These are phyloP conservation scores for Yamadazyma ubonensis DNA, from an alignment of 805 yeast species.

Conservation along the genomic window DNA sequence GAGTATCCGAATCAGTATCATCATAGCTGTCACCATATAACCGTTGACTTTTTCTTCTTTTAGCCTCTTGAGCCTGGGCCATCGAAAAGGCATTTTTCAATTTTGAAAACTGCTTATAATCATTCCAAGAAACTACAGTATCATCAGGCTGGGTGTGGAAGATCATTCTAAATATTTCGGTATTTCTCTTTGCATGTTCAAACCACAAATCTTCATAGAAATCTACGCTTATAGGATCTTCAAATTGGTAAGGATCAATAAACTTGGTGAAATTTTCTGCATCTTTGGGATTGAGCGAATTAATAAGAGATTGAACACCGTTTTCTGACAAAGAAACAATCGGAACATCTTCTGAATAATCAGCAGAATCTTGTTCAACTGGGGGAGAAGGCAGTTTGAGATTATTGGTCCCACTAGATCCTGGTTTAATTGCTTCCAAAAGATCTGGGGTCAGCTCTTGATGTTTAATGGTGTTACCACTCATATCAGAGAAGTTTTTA, in stretches of 20 bases:
- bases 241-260: slow-evolving; percentile 85
- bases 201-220: slow-evolving; percentile 88
- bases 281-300: slow-evolving; percentile 38
- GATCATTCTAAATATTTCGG: slow-evolving; percentile 74
- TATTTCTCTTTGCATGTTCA: slow-evolving; percentile 78
- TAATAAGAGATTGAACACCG: slow-evolving; percentile 42
- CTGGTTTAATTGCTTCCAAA: too few species aligned
- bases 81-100: slow-evolving; percentile 55
- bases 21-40: slow-evolving; percentile 16
- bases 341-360: slow-evolving; percentile 30
- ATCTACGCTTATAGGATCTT: slow-evolving; percentile 79
- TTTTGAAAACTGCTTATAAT: slow-evolving; percentile 70
- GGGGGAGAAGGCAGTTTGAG: slow-evolving; percentile 5
- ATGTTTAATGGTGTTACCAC: neutral
- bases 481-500: neutral
- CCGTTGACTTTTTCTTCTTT: slow-evolving; percentile 22
- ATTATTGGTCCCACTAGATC: too few species aligned
- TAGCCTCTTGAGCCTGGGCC: slow-evolving; percentile 38
- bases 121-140: slow-evolving; percentile 84
- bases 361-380: slow-evolving; percentile 10
- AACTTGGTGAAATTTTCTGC: slow-evolving; percentile 41
- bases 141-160: slow-evolving; percentile 97
- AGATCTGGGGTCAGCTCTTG: neutral
- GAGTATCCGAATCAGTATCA: slow-evolving; percentile 16
- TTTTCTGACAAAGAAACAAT: slow-evolving; percentile 44